Conservation (phyloP, 2,329 filamentous ascomycete genomes). For the Cladosporium colombiae region DNA sequence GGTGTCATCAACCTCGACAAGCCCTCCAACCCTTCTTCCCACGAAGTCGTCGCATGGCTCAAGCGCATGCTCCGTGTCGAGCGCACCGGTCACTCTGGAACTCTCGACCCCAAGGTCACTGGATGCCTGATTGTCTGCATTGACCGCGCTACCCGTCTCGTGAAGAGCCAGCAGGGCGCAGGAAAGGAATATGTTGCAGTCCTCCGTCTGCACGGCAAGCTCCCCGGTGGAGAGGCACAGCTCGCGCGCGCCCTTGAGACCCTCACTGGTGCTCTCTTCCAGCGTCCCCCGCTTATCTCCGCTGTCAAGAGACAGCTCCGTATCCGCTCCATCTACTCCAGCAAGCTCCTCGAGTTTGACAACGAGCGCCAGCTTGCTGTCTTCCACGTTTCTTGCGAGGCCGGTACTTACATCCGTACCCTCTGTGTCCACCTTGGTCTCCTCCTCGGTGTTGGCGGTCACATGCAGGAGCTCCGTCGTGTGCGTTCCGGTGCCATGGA, state of each 20-base stretch:
- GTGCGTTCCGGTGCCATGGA: conserved; percentile 94
- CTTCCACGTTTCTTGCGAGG: conserved; percentile 99
- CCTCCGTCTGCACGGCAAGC: conserved; percentile 90
- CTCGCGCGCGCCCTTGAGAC: conserved; percentile 93
- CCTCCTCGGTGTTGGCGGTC: conserved; percentile 78
- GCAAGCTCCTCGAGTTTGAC: conserved; percentile 93
- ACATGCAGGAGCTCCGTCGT: conserved; percentile 97
- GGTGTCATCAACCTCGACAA: conserved; percentile 99
- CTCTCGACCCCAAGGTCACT: conserved; percentile 96
- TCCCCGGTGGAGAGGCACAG: conserved; percentile 89
- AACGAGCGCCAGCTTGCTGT: conserved; percentile 96
- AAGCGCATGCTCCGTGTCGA: conserved; percentile 95
- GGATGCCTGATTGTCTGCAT: conserved; percentile 94
- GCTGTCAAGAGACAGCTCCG: conserved; percentile 98
- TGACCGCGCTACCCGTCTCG: conserved; percentile 92
- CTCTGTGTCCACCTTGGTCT: conserved; percentile 91
- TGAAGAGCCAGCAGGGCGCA: conserved; percentile 98
- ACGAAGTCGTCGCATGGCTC: conserved; percentile 99
- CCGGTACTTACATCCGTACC: conserved; percentile 97
- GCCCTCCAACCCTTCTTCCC: conserved; percentile 94
- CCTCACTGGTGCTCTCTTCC: conserved; percentile 93
- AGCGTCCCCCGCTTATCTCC: conserved; percentile 93
- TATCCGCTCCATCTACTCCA: conserved; percentile 97
- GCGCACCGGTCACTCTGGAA: conserved; percentile 98
- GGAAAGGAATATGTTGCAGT: conserved; percentile 99